Evolutionary conservation across 225 moss, liverwort and hornwort species (phyloP).

Genomic region (Polytrichum formosum): DNA sequence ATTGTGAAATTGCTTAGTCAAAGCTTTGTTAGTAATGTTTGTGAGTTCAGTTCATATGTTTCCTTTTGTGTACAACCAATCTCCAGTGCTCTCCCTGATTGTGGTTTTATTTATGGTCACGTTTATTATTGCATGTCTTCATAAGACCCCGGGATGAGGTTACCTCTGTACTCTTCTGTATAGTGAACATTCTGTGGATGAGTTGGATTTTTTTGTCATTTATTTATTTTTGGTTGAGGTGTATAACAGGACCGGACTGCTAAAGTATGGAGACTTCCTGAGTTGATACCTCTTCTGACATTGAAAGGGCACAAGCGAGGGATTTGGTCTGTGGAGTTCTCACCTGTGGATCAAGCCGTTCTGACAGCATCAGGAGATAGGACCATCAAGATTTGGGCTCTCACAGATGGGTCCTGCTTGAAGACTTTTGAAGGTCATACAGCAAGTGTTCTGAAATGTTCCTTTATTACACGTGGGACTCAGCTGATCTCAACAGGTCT

Average conservation of each 20-base stretch:
- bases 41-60: no score
- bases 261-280: slow-evolving; percentile 89
- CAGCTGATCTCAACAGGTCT: slow-evolving; percentile 90
- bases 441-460: slow-evolving; percentile 87
- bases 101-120: no score
- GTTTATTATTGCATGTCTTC: no score
- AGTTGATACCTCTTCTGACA: slow-evolving; percentile 71
- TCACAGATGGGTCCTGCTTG: slow-evolving; percentile 89
- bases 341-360: slow-evolving; percentile 92
- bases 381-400: slow-evolving; percentile 95
- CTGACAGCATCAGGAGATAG: slow-evolving; percentile 90
- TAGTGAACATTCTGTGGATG: no score
- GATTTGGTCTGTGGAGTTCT: slow-evolving; percentile 96
- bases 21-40: no score
- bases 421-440: slow-evolving; percentile 97
- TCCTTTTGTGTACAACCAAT: no score
- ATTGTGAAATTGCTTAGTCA: no score
- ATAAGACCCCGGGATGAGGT: no score
- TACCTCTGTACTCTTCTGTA: no score
- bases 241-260: slow-evolving; percentile 82
- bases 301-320: slow-evolving; percentile 89
- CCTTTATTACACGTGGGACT: slow-evolving; percentile 87
- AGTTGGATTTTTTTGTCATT: not conserved
- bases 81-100: no score
- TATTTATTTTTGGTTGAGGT: slow-evolving; percentile 1